Evolutionary conservation across 2,329 filamentous ascomycete species (phyloP).

Genomic region (Pseudogymnoascus sp.): DNA sequence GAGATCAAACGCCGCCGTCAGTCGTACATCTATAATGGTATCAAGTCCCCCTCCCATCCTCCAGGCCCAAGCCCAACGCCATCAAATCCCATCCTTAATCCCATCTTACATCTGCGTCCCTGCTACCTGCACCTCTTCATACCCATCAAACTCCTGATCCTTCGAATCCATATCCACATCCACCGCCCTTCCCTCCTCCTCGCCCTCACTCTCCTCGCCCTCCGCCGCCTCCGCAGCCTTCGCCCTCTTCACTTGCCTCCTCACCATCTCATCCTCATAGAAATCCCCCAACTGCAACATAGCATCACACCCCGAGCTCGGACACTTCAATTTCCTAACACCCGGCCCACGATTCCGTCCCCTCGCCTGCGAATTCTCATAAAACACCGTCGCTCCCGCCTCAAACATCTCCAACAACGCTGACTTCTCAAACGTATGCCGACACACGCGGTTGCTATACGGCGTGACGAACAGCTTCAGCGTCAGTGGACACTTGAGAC

Average conservation of each 20-base stretch:
- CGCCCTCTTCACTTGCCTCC: conserved; percentile 51
- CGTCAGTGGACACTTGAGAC: conserved; percentile 63
- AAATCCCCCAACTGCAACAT: conserved; percentile 46
- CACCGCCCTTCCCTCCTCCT: conserved; percentile 22
- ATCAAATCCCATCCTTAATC: neutral
- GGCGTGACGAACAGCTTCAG: conserved; percentile 58
- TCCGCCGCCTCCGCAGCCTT: conserved; percentile 37
- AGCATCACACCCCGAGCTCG: conserved; percentile 56
- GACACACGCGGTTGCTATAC: conserved; percentile 58
- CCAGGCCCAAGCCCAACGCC: neutral
- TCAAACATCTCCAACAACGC: conserved; percentile 47
- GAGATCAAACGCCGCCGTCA: neutral
- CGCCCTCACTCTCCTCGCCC: conserved; percentile 38
- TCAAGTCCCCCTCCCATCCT: neutral
- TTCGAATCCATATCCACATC: neutral
- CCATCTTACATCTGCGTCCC: neutral
- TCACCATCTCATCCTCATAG: conserved; percentile 46
- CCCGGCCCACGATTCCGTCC: conserved; percentile 8
- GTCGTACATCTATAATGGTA: neutral
- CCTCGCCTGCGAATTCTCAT: conserved; percentile 4
- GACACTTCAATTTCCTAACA: conserved; percentile 45
- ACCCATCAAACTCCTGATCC: neutral
- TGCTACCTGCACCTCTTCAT: neutral
- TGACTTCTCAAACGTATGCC: conserved; percentile 62
- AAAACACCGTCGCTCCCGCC: conserved; percentile 12